Evolutionary conservation across 768 basidiomycete genomes (phyloP), one percentile per base, ranked within the genome.

Genomic region (Neoboletus brunneissimus): DNA sequence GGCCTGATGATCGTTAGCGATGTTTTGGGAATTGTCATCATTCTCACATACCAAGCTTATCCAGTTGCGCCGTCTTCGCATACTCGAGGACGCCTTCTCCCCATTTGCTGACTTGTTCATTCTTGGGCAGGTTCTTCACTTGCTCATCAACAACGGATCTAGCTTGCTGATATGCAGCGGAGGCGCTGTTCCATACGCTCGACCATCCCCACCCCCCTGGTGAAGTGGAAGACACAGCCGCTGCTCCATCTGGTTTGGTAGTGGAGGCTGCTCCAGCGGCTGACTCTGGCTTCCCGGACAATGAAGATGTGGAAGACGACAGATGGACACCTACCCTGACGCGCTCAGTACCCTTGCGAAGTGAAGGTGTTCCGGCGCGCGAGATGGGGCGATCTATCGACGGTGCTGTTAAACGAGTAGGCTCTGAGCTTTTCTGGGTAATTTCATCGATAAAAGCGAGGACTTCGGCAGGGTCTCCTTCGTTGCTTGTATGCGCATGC

Each of bases 401-500:
- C 29, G 78, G 68, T 25, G 81, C 73, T 16, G 85, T 73, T 5
- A 82, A 65, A 27, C 87, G 84, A 20, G 86, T 83, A 13, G 89
- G 87, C 61, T 89, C 90, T 7, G 87, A 80, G 72, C 87, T 89
- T 74, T 93, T 95, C 82, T 91, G 91, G 0, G 91, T 94, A 61
- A 96, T 92, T 74, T 97, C 92, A 70, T 97, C 91, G 41, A 97
- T 83, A 77, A 95, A 96, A 16, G 93, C 94, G 27, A 95, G 83
- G 25, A 91, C 94, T 59, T 92, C 90, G 3, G 87, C 85, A 55
- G 83, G 82, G 62, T 94, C 89, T 32, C 84, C 86, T 59, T 82
- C 82, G 38, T 75, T 77, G 53, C 65, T 63, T 43, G 71, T 55
- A 46, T 68, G 66, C 41, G 54, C 57, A 6, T 59, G 46, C 7